Evolutionary conservation across 345 rosid genomes (phyloP), one percentile per base, ranked within the genome.

Genomic region (Euphorbia pulcherrima): DNA sequence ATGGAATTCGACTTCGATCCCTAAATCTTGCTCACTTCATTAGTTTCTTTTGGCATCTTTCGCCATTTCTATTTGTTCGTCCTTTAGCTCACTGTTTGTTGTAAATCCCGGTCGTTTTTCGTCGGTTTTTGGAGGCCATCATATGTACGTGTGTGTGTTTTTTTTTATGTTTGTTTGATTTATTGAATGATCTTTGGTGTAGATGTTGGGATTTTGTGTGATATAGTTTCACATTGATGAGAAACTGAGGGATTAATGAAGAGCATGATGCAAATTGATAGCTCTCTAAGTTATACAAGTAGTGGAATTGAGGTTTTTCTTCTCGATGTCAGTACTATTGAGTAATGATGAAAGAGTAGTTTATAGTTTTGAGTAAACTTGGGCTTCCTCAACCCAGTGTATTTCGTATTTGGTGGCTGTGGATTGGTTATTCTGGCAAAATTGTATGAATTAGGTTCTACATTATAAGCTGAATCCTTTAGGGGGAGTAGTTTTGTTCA

Each of bases 1-100:
- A 14, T 21, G 5, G 48, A 35, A 51, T 65, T 48, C 28, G 73
- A 69, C 55, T 74, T 77, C 70, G 77, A 77, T 77, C 75, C 26
- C 59, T 23, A 47, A 13, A 60, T 46, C 20, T 50, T 24, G 44
- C 44, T 39, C 1, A 39, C 44, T 39, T 39, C 44, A 39, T 39
- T 39, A 39, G 44, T 39, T 5, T 6, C 39, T 11, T 10, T 30
- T 57, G 16, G 5, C 46, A 23, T 54, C 20, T 5, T 21, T 33
- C 21, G 29, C 11, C 10, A 16, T 8, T 28, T 2, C 12, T 41
- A 55, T 26, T 21, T 28, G 12, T 8, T 44, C 10, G 27, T 37
- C 2, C 2, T 44, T 10, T 65, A 47, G 68, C 58, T n/a, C 27
- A 30, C 20, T 21, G 60, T 35, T 16, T 12, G 13, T 50, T 68